phyloP scores from a whole-genome alignment of 2,329 filamentous ascomycete species.

The Fusarium sororula region DNA sequence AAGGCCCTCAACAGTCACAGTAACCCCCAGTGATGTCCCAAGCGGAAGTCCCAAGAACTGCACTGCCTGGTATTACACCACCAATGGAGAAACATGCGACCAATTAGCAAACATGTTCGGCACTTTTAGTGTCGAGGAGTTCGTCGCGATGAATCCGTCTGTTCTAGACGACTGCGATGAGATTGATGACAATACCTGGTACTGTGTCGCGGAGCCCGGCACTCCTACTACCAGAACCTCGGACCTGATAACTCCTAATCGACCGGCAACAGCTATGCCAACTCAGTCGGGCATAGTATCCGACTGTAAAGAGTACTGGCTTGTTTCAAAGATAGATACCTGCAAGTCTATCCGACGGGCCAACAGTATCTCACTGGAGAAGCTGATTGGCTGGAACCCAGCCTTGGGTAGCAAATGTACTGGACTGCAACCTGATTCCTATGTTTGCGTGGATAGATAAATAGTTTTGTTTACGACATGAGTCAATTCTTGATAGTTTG shows the following conservation, averaged over 20 bases:
- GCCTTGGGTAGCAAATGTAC: not conserved
- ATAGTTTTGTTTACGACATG: no score
- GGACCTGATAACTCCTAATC: rapidly evolving
- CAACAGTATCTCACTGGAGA: not conserved
- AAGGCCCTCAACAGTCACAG: not conserved
- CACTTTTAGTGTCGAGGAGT: rapidly evolving
- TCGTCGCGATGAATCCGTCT: not conserved
- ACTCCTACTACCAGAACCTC: not conserved
- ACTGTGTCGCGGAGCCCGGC: rapidly evolving
- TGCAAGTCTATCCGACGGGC: not conserved
- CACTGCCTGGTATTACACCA: not conserved
- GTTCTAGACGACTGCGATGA: not conserved
- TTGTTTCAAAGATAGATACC: not conserved
- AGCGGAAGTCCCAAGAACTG: not conserved
- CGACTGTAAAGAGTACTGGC: rapidly evolving
- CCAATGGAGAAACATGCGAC: not conserved
- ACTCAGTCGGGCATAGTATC: rapidly evolving
- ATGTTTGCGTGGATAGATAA: not conserved
- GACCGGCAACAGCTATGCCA: rapidly evolving
- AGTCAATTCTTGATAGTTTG: no score
- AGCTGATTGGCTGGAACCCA: not conserved
- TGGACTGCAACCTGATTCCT: not conserved
- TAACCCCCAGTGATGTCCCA: not conserved
- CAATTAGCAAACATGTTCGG: not conserved
- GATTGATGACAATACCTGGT: not conserved